phyloP scores from a whole-genome alignment of 202 grass and related monocot genomes.

The Carex arenaria region DNA sequence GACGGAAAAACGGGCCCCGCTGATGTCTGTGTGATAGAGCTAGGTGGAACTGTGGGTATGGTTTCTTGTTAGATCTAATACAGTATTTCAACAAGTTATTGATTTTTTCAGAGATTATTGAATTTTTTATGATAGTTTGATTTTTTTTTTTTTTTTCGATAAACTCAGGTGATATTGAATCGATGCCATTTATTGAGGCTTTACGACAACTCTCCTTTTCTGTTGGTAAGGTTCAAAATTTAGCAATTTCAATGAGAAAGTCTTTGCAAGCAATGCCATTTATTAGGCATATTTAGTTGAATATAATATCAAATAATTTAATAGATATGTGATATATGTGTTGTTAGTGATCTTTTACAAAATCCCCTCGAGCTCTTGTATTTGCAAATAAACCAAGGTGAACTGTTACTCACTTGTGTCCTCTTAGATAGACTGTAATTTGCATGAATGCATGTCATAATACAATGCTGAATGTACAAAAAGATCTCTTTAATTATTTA shows the following conservation, averaged over 20 bases:
- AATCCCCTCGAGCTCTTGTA: not conserved
- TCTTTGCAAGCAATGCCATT: not conserved
- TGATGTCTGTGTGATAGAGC: constrained; percentile 94
- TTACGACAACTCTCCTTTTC: constrained; percentile 91
- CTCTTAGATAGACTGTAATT: not conserved
- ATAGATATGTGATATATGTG: not conserved
- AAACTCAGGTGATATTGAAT: constrained; percentile 96
- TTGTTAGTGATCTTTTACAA: not conserved
- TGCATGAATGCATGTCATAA: not conserved
- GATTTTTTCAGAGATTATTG: not conserved
- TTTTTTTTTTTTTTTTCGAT: not conserved
- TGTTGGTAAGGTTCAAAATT: constrained; percentile 60
- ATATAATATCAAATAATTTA: not conserved
- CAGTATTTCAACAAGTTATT: not conserved
- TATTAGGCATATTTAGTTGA: not conserved
- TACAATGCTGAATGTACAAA: not conserved
- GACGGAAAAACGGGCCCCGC: constrained; percentile 61
- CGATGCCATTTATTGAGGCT: constrained; percentile 99
- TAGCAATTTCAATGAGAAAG: not conserved
- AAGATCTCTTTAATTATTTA: not conserved
- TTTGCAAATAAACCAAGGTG: not conserved
- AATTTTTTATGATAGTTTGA: not conserved
- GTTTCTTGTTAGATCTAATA: not conserved
- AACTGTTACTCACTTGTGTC: not conserved
- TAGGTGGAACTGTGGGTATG: constrained; percentile 97